These are phyloP conservation scores for Penicillium sp. DNA, from an alignment of 2,329 filamentous ascomycete species.

Conservation along the genomic window DNA sequence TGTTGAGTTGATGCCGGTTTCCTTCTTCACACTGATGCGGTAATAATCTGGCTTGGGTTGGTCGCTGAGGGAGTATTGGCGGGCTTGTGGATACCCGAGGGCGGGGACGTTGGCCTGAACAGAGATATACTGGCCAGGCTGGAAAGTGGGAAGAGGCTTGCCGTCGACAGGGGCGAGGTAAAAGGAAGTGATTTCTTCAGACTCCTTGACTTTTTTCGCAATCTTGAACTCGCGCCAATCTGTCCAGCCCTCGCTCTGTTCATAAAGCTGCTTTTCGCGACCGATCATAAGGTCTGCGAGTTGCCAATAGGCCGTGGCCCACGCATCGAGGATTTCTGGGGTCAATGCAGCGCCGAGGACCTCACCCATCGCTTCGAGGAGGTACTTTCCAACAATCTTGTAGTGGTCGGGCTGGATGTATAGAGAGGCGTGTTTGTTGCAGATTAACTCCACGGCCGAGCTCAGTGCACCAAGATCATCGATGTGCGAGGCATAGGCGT, in stretches of 20 bases:
- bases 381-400: slow-evolving; percentile 67
- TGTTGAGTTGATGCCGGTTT: slow-evolving; percentile 54
- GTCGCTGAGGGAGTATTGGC: slow-evolving; percentile 74
- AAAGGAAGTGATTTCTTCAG: slow-evolving; percentile 69
- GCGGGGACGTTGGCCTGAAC: slow-evolving; percentile 60
- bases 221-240: slow-evolving; percentile 70
- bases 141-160: slow-evolving; percentile 61
- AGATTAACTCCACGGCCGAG: slow-evolving; percentile 66
- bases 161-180: slow-evolving; percentile 66
- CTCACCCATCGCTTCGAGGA: slow-evolving; percentile 66
- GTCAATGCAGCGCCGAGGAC: slow-evolving; percentile 70
- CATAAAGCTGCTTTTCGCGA: slow-evolving; percentile 65
- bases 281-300: slow-evolving; percentile 72
- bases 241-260: slow-evolving; percentile 62
- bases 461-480: slow-evolving; percentile 64
- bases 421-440: slow-evolving; percentile 73
- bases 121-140: slow-evolving; percentile 73
- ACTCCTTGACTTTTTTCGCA: slow-evolving; percentile 64
- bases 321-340: slow-evolving; percentile 64
- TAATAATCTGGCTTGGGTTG: slow-evolving; percentile 63
- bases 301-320: slow-evolving; percentile 71
- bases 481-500: slow-evolving; percentile 72
- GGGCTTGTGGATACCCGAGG: slow-evolving; percentile 63
- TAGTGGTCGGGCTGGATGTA: slow-evolving; percentile 70
- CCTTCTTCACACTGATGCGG: slow-evolving; percentile 71